These are phyloP conservation scores for Cercospora sp. DNA, from an alignment of 2,329 filamentous ascomycete species.

Conservation along the genomic window DNA sequence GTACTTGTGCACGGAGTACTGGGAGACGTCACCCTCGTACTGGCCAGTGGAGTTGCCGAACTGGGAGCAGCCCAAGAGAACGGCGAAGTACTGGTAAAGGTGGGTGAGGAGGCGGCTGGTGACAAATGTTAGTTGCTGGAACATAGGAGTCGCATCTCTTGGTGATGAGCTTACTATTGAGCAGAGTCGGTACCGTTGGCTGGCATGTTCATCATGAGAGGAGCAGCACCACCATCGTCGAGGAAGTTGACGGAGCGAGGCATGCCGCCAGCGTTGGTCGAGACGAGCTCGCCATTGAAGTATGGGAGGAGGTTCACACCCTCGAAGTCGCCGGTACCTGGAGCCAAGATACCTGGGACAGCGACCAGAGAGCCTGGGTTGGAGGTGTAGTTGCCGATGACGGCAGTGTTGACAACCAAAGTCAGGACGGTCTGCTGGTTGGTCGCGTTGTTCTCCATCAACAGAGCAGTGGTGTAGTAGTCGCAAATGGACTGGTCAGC, in stretches of 20 bases:
- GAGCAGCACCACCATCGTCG: conserved; percentile 58
- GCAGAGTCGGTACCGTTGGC: conserved; percentile 52
- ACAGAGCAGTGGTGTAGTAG: conserved; percentile 62
- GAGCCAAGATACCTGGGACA: conserved; percentile 58
- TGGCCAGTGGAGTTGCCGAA: conserved; percentile 54
- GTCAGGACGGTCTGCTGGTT: conserved; percentile 60
- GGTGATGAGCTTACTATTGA: conserved; percentile 53
- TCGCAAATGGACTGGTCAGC: conserved; percentile 58
- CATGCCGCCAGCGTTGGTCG: conserved; percentile 52
- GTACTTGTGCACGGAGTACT: conserved; percentile 57
- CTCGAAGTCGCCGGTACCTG: conserved; percentile 51
- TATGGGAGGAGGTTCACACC: conserved; percentile 60
- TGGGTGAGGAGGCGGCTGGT: conserved; percentile 59
- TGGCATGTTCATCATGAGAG: conserved; percentile 57
- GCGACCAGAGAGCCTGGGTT: conserved; percentile 35
- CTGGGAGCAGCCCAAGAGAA: conserved; percentile 56
- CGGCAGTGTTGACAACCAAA: conserved; percentile 61
- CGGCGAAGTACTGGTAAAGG: conserved; percentile 62
- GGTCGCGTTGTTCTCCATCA: conserved; percentile 59
- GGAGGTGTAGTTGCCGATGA: conserved; percentile 51
- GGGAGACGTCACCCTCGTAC: conserved; percentile 50
- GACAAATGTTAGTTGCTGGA: not conserved
- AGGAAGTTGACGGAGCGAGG: conserved; percentile 60
- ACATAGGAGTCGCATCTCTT: not conserved
- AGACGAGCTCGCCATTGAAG: conserved; percentile 57